Evolutionary conservation across 345 rosid species (phyloP), one percentile per base, ranked within the genome.

Genomic region (Cochlearia excelsa): DNA sequence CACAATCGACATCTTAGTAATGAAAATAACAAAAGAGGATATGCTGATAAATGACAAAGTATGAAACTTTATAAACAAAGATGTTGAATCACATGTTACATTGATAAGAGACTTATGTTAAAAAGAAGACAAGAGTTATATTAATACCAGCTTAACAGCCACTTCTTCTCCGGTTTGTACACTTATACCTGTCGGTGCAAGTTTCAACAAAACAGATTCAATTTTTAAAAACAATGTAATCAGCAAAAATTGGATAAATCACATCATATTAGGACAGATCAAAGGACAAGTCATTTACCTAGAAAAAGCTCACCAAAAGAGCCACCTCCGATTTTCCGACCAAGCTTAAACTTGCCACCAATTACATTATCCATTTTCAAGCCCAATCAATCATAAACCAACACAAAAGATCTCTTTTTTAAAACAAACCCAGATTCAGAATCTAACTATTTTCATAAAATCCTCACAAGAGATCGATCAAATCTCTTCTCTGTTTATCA

Each of bases 301-400:
- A 71, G 39, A 41, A 57, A 71, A 52, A 71, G 75, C 61, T 71
- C 75, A 30, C 75, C 75, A 26, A 71, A 71, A 30, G 75, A 71
- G 43, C 75, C 75, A 46, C 75, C 61, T 1, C 75, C 75, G 61
- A 71, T 64, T 66, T 71, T 71, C 2, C 75, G 54, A 7, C 75
- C 75, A 51, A 71, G 66, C 70, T 71, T 71, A 40, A 71, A 71
- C 60, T 65, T 65, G 26, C 75, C 75, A 2, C 70, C 75, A 47
- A 71, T 71, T 11, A 71, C 75, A 58, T 71, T 59, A 65, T 71
- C 75, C 61, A 71, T 71, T 64, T 70, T 70, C 69, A 70, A 57
- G 69, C 63, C 69, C 69, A 63, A 16, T 70, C 23, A 16, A 16
- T 70, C 30, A 50, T 54, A 33, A 68, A 61, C 42, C 23, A 16